Evolutionary conservation across 192 early-diverging fungal species (phyloP), one percentile per base, ranked within the genome.

Genomic region (Backusella morwellensis): DNA sequence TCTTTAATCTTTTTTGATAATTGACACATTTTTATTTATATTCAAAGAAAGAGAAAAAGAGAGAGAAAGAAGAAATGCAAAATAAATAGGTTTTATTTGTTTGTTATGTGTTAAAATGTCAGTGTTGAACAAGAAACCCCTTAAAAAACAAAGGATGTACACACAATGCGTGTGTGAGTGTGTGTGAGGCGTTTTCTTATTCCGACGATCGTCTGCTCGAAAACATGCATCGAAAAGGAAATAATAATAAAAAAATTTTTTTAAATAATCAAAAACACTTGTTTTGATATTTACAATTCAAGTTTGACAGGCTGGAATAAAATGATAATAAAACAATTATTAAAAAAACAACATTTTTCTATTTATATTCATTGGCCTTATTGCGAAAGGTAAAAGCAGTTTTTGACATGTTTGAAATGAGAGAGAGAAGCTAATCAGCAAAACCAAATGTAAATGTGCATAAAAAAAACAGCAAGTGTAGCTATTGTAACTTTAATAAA

Each of bases 331-430:
- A n/a, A 21, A 36, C 41, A 71, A 71, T 71, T 23, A 36, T 19
- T 70, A 40, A 70, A 70, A 70, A 40, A 42, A 2, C 26, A 52
- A 63, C 74, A 40, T 19, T 75, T 75, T 34, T 86, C 86, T 32
- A 78, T 89, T 15, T 89, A 89, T 34, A 78, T 89, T 59, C 88
- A 89, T 66, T 89, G 88, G 88, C 88, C 88, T 15, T 89, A 86
- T 77, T 89, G 88, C 74, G 76, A 81, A 73, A 86, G 85, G 87
- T 88, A 56, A 15, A 42, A 32, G 1, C n/a, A 34, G 32, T 32
- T 21, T 32, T 21, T 26, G 5, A 34, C 29, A 56, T 21, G 21
- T 8, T 35, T 7, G 34, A n/a, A 36, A 32, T 44, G 42, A 50
- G 19, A 50, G 6, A 47, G 19, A 50, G 19, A 50, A 63, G 12